Conservation (phyloP, 768 basidiomycete species). For the Boletus barrowsii region DNA sequence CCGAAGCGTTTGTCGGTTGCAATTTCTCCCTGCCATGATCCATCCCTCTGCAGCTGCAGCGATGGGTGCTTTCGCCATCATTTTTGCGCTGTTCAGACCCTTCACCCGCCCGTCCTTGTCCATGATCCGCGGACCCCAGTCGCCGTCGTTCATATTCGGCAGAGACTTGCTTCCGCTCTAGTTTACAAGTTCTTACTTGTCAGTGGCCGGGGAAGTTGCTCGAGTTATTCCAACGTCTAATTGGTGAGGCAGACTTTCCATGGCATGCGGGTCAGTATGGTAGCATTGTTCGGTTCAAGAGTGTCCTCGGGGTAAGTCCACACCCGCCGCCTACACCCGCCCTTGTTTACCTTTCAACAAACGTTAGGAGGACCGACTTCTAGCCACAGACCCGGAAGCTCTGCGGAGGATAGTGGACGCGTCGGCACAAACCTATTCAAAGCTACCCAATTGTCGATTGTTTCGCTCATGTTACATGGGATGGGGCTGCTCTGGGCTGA, state of each 20-base stretch:
- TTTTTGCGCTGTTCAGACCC: background rate
- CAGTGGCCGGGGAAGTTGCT: constrained; percentile 21
- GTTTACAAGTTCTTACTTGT: constrained; percentile 10
- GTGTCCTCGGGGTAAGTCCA: constrained; percentile 19
- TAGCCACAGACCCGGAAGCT: constrained; percentile 47
- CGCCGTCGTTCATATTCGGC: constrained; percentile 17
- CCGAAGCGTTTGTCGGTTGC: background rate
- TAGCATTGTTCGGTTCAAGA: constrained; percentile 21
- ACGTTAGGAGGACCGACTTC: constrained; percentile 41
- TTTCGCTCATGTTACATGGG: constrained; percentile 21
- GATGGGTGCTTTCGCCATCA: background rate
- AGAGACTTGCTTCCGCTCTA: background rate
- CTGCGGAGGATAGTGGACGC: constrained; percentile 38
- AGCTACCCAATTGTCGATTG: constrained; percentile 24
- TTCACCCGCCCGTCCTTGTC: constrained; percentile 7
- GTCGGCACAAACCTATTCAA: constrained; percentile 41
- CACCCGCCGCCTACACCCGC: too few species aligned
- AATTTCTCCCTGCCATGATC: background rate
- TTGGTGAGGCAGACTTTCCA: constrained; percentile 26
- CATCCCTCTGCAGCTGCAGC: background rate
- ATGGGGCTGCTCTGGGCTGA: constrained; percentile 39
- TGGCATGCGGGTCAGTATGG: constrained; percentile 33
- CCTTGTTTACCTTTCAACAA: background rate
- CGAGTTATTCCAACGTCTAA: constrained; percentile 23
- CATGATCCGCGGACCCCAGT: constrained; percentile 13